Evolutionary conservation across 768 basidiomycete species (phyloP).

Genomic region (Roridomyces roridus): DNA sequence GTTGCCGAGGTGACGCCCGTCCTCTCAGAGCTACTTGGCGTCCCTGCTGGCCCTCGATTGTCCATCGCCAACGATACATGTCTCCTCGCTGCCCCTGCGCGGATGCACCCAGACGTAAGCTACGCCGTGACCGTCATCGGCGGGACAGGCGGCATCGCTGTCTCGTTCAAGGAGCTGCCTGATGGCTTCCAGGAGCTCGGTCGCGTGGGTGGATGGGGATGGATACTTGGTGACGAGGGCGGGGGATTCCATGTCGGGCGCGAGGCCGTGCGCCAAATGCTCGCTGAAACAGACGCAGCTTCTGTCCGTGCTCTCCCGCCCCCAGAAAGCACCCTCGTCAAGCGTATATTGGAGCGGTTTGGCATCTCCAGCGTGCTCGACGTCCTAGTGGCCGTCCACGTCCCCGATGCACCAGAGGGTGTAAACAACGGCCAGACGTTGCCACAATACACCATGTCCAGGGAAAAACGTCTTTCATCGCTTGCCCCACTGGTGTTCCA

Average conservation of each 20-base stretch:
- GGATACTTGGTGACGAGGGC: conserved; percentile 86
- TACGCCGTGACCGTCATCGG: conserved; percentile 77
- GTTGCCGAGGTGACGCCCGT: conserved; percentile 59
- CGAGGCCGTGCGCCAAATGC: conserved; percentile 73
- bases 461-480: conserved; percentile 78
- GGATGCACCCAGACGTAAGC: conserved; percentile 60
- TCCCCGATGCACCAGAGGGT: conserved; percentile 55
- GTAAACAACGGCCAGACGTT: conserved; percentile 25
- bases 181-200: conserved; percentile 64
- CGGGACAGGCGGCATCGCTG: conserved; percentile 83
- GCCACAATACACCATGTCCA: conserved; percentile 42
- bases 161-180: conserved; percentile 59
- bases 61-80: conserved; percentile 83
- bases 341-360: conserved; percentile 59
- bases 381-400: conserved; percentile 67
- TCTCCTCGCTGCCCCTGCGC: conserved; percentile 82
- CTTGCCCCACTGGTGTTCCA: conserved; percentile 80
- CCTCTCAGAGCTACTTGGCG: conserved; percentile 61
- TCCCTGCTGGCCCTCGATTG: conserved; percentile 61
- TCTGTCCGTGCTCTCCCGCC: conserved; percentile 43
- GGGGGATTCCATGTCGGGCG: conserved; percentile 83
- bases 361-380: conserved; percentile 64
- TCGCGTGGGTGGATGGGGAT: conserved; percentile 82
- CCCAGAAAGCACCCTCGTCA: conserved; percentile 46
- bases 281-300: conserved; percentile 59